These are phyloP conservation scores for Cystobasidium sp. DNA, from an alignment of 1,284 basidiomycete species.

Conservation along the genomic window DNA sequence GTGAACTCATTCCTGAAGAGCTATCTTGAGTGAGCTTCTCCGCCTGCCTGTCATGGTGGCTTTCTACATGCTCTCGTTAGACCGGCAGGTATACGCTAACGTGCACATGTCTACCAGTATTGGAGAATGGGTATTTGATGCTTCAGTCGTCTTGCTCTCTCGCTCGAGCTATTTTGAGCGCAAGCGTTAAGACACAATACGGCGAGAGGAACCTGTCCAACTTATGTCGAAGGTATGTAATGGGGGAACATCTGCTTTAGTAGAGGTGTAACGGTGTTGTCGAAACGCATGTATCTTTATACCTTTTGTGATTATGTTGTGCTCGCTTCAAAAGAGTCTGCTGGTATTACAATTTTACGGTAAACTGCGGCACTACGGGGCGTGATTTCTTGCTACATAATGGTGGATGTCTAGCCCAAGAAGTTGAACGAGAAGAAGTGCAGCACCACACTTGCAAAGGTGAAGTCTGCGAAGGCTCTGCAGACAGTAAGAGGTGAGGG, in stretches of 20 bases:
- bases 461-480: slow-evolving; percentile 96
- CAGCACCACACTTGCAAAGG: slow-evolving; percentile 87
- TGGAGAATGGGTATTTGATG: slow-evolving; percentile 67
- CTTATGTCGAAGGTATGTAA: too few relatives aligned
- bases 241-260: too few relatives aligned
- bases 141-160: slow-evolving; percentile 52
- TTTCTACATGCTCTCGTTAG: background rate
- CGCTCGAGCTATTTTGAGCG: slow-evolving; percentile 74
- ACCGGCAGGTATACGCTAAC: slow-evolving; percentile 55
- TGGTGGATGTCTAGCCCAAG: slow-evolving; percentile 65
- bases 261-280: too few relatives aligned
- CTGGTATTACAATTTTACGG: background rate
- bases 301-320: background rate
- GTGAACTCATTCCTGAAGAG: slow-evolving; percentile 22
- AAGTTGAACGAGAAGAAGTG: slow-evolving; percentile 99
- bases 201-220: slow-evolving; percentile 5
- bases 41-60: background rate
- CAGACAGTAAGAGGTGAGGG: background rate
- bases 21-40: slow-evolving; percentile 65
- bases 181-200: slow-evolving; percentile 54
- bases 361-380: background rate
- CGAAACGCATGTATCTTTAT: too few relatives aligned
- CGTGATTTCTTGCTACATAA: slow-evolving; percentile 2
- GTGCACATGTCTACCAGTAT: slow-evolving; percentile 76
- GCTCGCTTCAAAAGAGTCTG: background rate